phyloP scores from a whole-genome alignment of 352 stramenopile genomes.

The Phytophthora lateralis region DNA sequence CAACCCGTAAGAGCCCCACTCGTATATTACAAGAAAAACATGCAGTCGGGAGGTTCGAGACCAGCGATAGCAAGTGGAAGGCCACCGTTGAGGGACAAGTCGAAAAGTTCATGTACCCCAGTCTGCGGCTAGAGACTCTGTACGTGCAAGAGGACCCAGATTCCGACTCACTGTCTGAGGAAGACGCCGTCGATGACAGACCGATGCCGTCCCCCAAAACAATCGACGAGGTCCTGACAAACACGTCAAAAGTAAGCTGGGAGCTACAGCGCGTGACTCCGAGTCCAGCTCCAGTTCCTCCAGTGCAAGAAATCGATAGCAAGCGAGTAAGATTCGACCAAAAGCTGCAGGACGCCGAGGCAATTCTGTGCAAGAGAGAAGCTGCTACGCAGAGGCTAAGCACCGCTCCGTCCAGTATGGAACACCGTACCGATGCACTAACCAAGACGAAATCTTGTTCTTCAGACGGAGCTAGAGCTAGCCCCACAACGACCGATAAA shows the following conservation, averaged over 20 bases:
- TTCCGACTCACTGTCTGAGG: background rate
- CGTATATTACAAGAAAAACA: constrained; percentile 20
- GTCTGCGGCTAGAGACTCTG: constrained; percentile 56
- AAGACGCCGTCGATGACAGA: background rate
- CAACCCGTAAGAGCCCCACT: background rate
- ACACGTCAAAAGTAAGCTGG: constrained; percentile 58
- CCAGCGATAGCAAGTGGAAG: constrained; percentile 61
- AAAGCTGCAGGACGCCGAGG: constrained; percentile 65
- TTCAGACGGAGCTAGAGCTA: background rate
- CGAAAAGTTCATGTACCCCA: constrained; percentile 81
- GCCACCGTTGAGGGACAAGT: constrained; percentile 63
- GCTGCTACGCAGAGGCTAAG: constrained; percentile 17
- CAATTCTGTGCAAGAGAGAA: constrained; percentile 53
- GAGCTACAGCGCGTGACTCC: constrained; percentile 46
- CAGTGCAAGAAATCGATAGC: constrained; percentile 31
- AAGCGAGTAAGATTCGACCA: constrained; percentile 52
- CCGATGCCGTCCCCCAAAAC: constrained; percentile 38
- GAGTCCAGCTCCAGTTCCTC: constrained; percentile 29
- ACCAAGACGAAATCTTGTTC: background rate
- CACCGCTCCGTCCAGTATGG: constrained; percentile 1
- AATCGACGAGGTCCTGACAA: constrained; percentile 44
- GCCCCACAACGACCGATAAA: background rate
- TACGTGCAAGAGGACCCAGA: constrained; percentile 28
- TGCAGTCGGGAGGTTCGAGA: constrained; percentile 60
- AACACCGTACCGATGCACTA: background rate